Evolutionary conservation across 306 rosid genomes (phyloP), one percentile per base, ranked within the genome.

Genomic region (Cucurbita moschata): DNA sequence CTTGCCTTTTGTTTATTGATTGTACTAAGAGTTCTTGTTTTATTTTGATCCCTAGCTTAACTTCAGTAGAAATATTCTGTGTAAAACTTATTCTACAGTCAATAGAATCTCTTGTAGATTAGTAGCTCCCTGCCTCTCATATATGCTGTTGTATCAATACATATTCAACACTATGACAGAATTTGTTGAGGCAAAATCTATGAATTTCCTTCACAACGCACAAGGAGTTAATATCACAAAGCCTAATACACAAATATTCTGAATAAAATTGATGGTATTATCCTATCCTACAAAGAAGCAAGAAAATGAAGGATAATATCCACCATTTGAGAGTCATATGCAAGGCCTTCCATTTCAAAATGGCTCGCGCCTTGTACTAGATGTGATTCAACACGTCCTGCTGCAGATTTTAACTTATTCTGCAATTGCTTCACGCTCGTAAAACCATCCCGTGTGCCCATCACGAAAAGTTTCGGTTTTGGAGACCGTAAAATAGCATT

Each of bases 281-380:
- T 74, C 64, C 85, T 30, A 26, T 74, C 64, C 85, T 84, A 82
- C 76, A 89, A 81, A 7, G 96, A 88, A 47, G 80, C 55, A 77
- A 81, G 71, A 71, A 91, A 91, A 50, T 82, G 68, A 52, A 84
- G 40, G 26, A 91, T 85, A 75, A 83, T 87, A 85, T 88, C 83
- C 69, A 88, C 91, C 96, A 91, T 91, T 60, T 87, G 82, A 75
- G 87, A 83, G 78, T 95, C 97, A 72, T 78, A 89, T 59, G 44
- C 87, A 43, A 96, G 90, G 23, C 96, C 99, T 84, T 91, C 99
- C 99, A 95, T 91, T 77, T 91, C 91, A 78, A 95, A 95, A 61
- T 91, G 97, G 52, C 97, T 67, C 21, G 60, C 89, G 18, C 97
- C 99, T 75, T 89, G 97, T 26, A 95, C 82, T 18, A 95, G 81